phyloP scores from a whole-genome alignment of 805 yeast species.

The Candida nanaspora region DNA sequence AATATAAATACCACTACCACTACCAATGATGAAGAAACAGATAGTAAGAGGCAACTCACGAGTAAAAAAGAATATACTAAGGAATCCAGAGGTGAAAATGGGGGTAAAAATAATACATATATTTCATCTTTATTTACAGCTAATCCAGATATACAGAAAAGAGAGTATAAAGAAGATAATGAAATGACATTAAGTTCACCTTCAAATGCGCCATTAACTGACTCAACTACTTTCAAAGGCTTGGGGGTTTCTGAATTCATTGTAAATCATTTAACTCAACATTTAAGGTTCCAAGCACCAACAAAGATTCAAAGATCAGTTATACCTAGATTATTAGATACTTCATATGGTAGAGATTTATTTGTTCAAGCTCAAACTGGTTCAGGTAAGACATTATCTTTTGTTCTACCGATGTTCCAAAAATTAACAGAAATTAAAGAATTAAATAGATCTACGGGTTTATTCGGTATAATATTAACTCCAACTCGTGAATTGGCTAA shows the following conservation, averaged over 20 bases:
- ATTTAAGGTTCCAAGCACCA: slow-evolving; percentile 56
- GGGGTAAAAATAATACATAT: slow-evolving; percentile 54
- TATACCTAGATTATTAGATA: slow-evolving; percentile 49
- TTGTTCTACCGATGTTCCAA: slow-evolving; percentile 74
- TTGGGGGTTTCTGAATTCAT: slow-evolving; percentile 58
- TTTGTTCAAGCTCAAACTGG: slow-evolving; percentile 97
- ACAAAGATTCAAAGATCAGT: slow-evolving; percentile 83
- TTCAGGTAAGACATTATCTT: slow-evolving; percentile 93
- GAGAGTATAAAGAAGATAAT: slow-evolving; percentile 27
- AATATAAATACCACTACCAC: no score
- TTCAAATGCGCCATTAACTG: slow-evolving; percentile 82
- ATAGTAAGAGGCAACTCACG: slow-evolving; percentile 4
- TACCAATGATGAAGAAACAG: slow-evolving; percentile 20
- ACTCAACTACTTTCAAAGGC: slow-evolving; percentile 61
- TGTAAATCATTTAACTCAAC: slow-evolving; percentile 45
- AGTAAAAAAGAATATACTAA: slow-evolving; percentile 31
- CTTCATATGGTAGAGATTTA: slow-evolving; percentile 45
- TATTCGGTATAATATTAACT: slow-evolving; percentile 81
- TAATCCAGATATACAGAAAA: slow-evolving; percentile 43
- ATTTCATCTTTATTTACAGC: slow-evolving; percentile 84
- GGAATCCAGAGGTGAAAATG: slow-evolving; percentile 44
- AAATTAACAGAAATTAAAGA: slow-evolving; percentile 52
- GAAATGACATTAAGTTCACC: slow-evolving; percentile 29
- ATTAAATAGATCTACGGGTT: slow-evolving; percentile 61
- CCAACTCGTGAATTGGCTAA: slow-evolving; percentile 95